Base-by-base conservation (phyloP, 2,329 filamentous ascomycete genomes). In the Blumeriella jaapii region DNA sequence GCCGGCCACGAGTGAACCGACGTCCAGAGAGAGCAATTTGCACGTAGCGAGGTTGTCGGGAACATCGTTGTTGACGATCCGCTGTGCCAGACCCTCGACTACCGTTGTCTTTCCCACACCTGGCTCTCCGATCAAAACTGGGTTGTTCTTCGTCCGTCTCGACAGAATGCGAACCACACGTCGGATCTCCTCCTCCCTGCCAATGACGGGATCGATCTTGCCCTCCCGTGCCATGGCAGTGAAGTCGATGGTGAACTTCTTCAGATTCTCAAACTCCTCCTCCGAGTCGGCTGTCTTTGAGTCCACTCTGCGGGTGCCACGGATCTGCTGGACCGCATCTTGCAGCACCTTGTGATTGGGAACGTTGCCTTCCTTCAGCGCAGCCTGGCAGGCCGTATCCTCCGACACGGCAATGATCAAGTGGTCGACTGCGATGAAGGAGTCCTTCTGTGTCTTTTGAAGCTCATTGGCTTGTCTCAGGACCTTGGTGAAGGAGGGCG, bases 221-320 rank as follows among this genome's bases (percentile, higher is more conserved):
- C 93, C 93, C 64, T 98, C 91, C 57, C 87, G 73, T 41, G 91
- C 91, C 78, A 95, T 79, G 31, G 83, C 71, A 8, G 91, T 98
- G 86, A 98, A 93, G 61, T 98, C 91, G 53, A 96, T 91, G 38
- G 91, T 96, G 61, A 95, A 98, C 55, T 96, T 98, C 65, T 87
- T 84, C 41, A 98, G 67, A 56, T 94, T 95, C 62, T 98, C 91
- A 53, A 87, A 83, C 53, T 95, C 89, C 53, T 82, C 70, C 60
- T 96, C 91, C 0, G 80, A 78, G 61, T 98, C 91, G 36, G 91
- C 91, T 3, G 84, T 94, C 66, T 93, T 94, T 41, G 85, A 93
- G 61, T 98, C 91, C 26, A 98, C 87, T 45, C 89, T 73, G 63
- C 78, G 85, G 26, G 86, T 96, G 42, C 91, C 91, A 45, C 91